Evolutionary conservation across 352 stramenopile species (phyloP).

Genomic region (Pythium myriotylum): DNA sequence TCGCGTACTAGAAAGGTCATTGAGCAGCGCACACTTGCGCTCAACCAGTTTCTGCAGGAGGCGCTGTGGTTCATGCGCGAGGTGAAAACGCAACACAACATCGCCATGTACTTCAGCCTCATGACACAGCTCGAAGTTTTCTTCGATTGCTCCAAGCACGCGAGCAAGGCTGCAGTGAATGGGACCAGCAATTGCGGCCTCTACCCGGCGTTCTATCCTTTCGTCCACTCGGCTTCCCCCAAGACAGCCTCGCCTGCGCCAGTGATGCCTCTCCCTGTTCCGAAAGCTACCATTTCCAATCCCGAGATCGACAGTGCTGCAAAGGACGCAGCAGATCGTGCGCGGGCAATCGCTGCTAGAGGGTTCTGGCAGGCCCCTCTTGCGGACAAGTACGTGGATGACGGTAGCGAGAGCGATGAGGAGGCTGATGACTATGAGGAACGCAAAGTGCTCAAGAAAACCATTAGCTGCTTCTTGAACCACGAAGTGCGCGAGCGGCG

Average conservation of each 20-base stretch:
- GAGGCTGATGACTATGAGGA: conserved; percentile 48
- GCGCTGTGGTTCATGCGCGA: conserved; percentile 55
- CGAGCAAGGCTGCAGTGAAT: conserved; percentile 1
- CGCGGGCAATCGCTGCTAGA: conserved; percentile 17
- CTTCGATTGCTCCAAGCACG: conserved; percentile 51
- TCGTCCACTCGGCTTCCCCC: background rate
- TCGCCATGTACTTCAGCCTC: conserved; percentile 75
- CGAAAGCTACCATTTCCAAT: background rate
- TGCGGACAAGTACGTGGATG: conserved; percentile 15
- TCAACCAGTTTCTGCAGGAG: conserved; percentile 67
- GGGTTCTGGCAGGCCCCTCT: conserved; percentile 20
- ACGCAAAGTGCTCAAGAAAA: conserved; percentile 56
- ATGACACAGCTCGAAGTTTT: conserved; percentile 71
- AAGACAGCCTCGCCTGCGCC: background rate
- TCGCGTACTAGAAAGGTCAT: conserved; percentile 74
- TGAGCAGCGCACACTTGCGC: conserved; percentile 55
- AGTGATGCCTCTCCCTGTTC: conserved; percentile 2
- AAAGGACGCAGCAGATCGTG: conserved; percentile 16
- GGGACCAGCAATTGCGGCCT: conserved; percentile 13
- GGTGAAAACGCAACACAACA: conserved; percentile 58
- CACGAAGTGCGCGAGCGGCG: conserved; percentile 51
- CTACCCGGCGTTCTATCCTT: conserved; percentile 15
- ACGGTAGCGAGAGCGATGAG: conserved; percentile 34
- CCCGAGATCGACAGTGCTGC: conserved; percentile 1
- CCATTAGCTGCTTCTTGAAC: conserved; percentile 49